Evolutionary conservation across 2,329 filamentous ascomycete species (phyloP).

Genomic region (Penicillium sp.): DNA sequence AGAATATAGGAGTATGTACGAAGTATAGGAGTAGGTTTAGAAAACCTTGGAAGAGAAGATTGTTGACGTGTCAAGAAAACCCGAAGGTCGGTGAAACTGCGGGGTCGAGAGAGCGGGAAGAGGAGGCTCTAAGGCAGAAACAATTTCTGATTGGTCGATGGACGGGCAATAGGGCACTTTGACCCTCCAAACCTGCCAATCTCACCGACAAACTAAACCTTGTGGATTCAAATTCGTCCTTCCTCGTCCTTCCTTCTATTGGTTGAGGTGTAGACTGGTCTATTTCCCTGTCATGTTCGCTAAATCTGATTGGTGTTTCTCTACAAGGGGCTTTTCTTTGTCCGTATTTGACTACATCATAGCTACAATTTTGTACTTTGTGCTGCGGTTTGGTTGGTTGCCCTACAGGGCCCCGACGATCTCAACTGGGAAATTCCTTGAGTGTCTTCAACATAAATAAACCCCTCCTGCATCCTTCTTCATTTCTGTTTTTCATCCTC

Average conservation of each 20-base stretch:
- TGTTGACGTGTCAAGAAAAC: neutral
- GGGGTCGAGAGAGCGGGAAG: constrained; percentile 10
- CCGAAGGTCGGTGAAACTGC: constrained; percentile 16
- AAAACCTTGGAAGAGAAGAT: no score
- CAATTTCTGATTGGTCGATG: constrained; percentile 14
- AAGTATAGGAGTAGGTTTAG: no score
- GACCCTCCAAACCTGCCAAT: neutral
- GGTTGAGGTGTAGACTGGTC: constrained; percentile 6
- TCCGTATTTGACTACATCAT: constrained; percentile 4
- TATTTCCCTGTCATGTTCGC: neutral
- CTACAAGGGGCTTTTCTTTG: neutral
- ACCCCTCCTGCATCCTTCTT: neutral
- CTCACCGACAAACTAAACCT: constrained; percentile 28
- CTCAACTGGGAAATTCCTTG: neutral
- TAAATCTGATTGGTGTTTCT: constrained; percentile 11
- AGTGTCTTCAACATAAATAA: constrained; percentile 18
- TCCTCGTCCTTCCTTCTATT: constrained; percentile 3
- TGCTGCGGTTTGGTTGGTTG: constrained; percentile 21
- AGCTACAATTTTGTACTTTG: neutral
- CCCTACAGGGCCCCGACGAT: constrained; percentile 17
- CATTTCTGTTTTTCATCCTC: neutral
- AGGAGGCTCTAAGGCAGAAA: constrained; percentile 24
- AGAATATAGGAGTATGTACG: no score
- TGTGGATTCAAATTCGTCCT: constrained; percentile 26
- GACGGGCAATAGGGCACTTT: constrained; percentile 1